These are phyloP conservation scores for Dimocarpus longan DNA, from an alignment of 345 rosid species.

Conservation along the genomic window DNA sequence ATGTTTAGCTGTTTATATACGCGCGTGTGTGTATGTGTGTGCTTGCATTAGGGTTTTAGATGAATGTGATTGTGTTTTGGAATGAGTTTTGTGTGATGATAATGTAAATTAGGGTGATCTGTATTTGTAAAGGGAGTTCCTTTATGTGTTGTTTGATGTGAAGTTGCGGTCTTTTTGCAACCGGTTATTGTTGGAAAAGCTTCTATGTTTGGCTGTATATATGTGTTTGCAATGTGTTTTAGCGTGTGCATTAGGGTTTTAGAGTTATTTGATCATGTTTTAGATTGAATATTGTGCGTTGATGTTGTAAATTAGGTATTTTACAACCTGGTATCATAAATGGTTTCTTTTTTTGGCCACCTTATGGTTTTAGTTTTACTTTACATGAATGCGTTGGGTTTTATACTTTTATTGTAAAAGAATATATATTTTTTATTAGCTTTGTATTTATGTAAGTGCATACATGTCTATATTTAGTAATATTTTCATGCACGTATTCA, in stretches of 20 bases:
- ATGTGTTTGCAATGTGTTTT: background rate
- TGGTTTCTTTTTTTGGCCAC: background rate
- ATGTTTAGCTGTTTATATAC: background rate
- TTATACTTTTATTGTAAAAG: background rate
- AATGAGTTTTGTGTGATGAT: slow-evolving; percentile 10
- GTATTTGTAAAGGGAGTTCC: background rate
- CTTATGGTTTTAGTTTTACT: background rate
- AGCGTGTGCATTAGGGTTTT: background rate
- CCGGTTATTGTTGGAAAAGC: slow-evolving; percentile 4
- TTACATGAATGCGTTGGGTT: slow-evolving; percentile 2
- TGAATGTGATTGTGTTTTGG: background rate
- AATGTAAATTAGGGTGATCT: background rate
- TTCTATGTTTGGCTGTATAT: background rate
- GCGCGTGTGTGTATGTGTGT: background rate
- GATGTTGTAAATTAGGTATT: slow-evolving; percentile 15
- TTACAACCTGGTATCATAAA: background rate
- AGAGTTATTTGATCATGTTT: background rate
- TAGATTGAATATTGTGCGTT: slow-evolving; percentile 7
- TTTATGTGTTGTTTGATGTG: background rate
- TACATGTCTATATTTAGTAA: background rate
- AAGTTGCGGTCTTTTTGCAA: slow-evolving; percentile 1
- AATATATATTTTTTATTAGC: background rate
- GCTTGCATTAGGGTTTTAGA: background rate
- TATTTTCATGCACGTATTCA: background rate
- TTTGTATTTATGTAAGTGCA: background rate